Conservation (phyloP, 495 filamentous ascomycete genomes). For the Penicillium salamii region DNA sequence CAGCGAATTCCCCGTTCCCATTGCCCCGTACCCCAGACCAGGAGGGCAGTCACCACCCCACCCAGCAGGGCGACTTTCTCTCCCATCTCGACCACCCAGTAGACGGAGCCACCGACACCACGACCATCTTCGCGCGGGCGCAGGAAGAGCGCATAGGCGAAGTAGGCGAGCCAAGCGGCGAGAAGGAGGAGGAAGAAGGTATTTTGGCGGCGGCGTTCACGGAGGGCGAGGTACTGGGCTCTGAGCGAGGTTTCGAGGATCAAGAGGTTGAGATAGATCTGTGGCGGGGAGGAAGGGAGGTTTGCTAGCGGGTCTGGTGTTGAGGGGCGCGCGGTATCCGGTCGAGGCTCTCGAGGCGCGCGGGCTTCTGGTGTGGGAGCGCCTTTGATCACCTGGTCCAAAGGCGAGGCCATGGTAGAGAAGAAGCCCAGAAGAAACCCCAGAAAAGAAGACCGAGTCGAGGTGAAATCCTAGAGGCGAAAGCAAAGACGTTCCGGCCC, state of each 20-base stretch:
- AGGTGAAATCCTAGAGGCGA: no score
- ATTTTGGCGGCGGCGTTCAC: conserved; percentile 84
- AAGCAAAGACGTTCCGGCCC: conserved; percentile 33
- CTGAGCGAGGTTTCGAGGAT: conserved; percentile 95
- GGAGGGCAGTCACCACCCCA: conserved; percentile 73
- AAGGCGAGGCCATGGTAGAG: conserved; percentile 51
- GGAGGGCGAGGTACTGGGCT: conserved; percentile 85
- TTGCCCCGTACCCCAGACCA: conserved; percentile 91
- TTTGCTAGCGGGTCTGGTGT: conserved; percentile 71
- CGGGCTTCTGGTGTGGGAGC: conserved; percentile 55
- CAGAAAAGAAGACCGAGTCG: conserved; percentile 1
- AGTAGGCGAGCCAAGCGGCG: conserved; percentile 73
- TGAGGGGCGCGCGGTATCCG: conserved; percentile 38
- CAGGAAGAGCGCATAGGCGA: conserved; percentile 82
- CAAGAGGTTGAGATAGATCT: conserved; percentile 97
- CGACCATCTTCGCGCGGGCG: conserved; percentile 86
- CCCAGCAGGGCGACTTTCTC: conserved; percentile 87
- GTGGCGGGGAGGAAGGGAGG: conserved; percentile 87
- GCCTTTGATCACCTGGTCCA: conserved; percentile 89
- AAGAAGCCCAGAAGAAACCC: neutral
- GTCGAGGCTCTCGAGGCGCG: no score
- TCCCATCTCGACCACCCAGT: conserved; percentile 88
- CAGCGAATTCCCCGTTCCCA: conserved; percentile 94
- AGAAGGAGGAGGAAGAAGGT: conserved; percentile 90
- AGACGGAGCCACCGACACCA: conserved; percentile 87